These are phyloP conservation scores for Capsicum rhomboideum DNA, from an alignment of 257 asterid genomes.

Conservation along the genomic window DNA sequence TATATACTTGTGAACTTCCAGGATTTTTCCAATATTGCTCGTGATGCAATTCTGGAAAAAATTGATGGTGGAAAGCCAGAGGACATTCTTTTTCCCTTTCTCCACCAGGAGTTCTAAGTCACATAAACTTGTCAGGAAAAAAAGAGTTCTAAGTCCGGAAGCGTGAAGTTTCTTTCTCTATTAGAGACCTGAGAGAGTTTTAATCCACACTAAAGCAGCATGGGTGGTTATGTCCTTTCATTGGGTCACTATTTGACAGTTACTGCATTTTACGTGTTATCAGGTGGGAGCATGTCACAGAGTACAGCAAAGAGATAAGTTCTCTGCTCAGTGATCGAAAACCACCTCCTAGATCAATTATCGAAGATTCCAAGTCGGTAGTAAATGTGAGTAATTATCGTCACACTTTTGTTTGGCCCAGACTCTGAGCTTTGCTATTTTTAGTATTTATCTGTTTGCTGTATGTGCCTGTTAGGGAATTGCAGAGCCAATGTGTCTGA, in stretches of 20 bases:
- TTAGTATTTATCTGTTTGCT: slow-evolving; percentile 7
- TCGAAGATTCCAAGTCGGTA: slow-evolving; percentile 65
- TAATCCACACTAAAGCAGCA: background rate
- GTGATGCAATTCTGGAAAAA: background rate
- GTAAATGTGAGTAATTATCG: slow-evolving; percentile 39
- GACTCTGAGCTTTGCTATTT: background rate
- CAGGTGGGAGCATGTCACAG: slow-evolving; percentile 88
- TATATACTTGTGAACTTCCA: background rate
- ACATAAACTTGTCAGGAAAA: background rate
- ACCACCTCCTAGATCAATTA: slow-evolving; percentile 34
- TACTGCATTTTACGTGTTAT: background rate
- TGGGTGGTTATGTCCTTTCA: background rate
- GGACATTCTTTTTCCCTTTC: background rate
- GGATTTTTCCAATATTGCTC: background rate
- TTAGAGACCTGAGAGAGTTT: background rate
- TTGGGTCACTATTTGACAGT: background rate
- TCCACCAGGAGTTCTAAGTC: background rate
- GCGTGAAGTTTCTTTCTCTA: background rate
- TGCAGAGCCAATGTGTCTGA: slow-evolving; percentile 64
- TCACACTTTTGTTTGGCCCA: background rate
- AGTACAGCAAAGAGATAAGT: slow-evolving; percentile 73
- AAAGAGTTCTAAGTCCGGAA: background rate
- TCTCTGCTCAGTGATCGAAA: slow-evolving; percentile 59
- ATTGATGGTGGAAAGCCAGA: background rate
- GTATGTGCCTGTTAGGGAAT: slow-evolving; percentile 31